Percentiles rank a stretch among this genome's conserved stretches.
Evolutionary conservation across 2,329 filamentous ascomycete species (phyloP).

Genomic region (Phialocephala sp.): DNA sequence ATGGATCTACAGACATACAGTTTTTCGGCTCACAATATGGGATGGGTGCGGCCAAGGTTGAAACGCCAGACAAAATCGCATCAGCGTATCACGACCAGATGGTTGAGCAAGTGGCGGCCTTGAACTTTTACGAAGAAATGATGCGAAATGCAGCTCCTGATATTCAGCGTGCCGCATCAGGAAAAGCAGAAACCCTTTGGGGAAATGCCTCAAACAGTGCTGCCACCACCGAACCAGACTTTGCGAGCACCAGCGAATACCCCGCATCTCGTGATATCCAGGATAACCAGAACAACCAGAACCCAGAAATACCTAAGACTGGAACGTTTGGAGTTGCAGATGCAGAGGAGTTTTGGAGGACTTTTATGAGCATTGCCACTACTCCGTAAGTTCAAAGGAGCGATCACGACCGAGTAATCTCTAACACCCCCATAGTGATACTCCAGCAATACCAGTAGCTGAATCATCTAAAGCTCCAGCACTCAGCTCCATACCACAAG

Average conservation of each 20-base stretch:
- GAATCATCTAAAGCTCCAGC: background rate
- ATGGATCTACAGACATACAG: background rate
- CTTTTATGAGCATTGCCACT: background rate
- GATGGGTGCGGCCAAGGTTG: background rate
- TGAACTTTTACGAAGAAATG: slow-evolving; percentile 6
- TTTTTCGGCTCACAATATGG: slow-evolving; percentile 8
- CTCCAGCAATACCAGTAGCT: background rate
- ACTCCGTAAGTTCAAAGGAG: background rate
- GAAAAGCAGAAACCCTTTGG: slow-evolving; percentile 1
- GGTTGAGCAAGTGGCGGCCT: background rate
- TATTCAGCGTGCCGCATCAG: background rate
- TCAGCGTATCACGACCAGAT: background rate
- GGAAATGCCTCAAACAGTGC: background rate
- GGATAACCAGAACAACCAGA: background rate
- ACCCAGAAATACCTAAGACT: background rate
- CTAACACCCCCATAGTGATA: background rate
- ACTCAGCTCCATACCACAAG: background rate
- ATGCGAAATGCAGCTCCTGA: background rate
- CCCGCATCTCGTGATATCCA: background rate
- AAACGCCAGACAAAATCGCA: background rate
- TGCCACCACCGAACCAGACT: background rate
- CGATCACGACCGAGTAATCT: background rate
- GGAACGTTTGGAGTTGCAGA: background rate
- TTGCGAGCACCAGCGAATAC: background rate
- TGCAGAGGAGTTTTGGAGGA: background rate